Percentiles rank a stretch among this genome's conserved stretches.
phyloP scores from a whole-genome alignment of 2,329 filamentous ascomycete species.

The Endothia cerciana region DNA sequence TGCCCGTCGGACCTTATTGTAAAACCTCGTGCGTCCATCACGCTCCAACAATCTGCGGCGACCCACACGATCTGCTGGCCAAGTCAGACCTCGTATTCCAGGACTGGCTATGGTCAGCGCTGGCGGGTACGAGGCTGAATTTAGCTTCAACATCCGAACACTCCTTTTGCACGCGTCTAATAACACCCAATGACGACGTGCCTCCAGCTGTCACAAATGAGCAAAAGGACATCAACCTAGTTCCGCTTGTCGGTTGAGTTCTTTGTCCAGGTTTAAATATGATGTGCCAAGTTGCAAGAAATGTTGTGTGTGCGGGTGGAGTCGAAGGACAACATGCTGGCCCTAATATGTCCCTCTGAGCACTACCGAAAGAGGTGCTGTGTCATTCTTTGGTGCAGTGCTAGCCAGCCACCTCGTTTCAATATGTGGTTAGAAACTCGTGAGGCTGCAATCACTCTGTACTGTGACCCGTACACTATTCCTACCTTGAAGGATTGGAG shows the following conservation, averaged over 20 bases:
- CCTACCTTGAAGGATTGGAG: neutral
- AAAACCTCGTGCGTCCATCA: neutral
- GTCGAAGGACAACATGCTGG: neutral
- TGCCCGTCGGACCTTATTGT: neutral
- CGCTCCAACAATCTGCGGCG: neutral
- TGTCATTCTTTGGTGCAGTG: neutral
- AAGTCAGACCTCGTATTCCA: conserved; percentile 6
- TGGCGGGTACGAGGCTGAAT: conserved; percentile 2
- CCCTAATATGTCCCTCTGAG: neutral
- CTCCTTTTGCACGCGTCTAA: conserved; percentile 1
- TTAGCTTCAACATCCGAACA: neutral
- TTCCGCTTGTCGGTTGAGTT: neutral
- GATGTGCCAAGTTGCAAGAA: no score
- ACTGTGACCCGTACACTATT: no score
- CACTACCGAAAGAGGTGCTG: neutral
- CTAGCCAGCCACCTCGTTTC: neutral
- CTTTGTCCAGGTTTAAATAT: no score
- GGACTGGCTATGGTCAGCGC: conserved; percentile 3
- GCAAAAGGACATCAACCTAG: neutral
- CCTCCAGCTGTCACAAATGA: neutral
- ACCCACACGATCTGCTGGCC: neutral
- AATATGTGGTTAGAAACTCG: neutral
- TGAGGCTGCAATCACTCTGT: neutral
- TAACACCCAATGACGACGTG: neutral
- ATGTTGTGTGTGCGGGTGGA: no score